Evolutionary conservation across 1,284 basidiomycete species (phyloP), one percentile per base, ranked within the genome.

Genomic region (Pseudozyma sp.): DNA sequence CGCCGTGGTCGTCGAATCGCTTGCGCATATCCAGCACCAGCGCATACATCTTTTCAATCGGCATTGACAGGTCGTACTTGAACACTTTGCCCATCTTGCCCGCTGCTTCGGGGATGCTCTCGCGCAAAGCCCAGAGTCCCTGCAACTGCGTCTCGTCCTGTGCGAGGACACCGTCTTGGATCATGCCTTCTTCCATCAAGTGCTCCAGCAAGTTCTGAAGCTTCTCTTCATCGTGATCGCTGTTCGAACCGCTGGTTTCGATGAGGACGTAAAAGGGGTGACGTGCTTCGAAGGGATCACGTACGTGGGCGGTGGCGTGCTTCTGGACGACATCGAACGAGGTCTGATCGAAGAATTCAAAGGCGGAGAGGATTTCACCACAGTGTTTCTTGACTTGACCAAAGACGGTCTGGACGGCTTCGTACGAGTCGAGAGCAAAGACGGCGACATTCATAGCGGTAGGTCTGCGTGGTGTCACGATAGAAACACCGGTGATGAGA

Each of bases 161-260:
- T 0, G 97, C 94, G 18, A 99, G 88, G 0, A 96, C 94, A 47
- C 97, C 97, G 38, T 95, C 95, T 62, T 90, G 90, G 75, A 97
- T 92, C 51, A 95, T 88, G 40, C 88, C 86, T 48, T 92, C 91
- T 59, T 91, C 90, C 79, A 98, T 87, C 10, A 99, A 88, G 39
- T 88, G 87, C 84, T 97, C 93, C 11, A 99, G 89, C 9, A 99
- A 88, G 50, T 87, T 87, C 50, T 89, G 89, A 36, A 99, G 89
- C 93, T 99, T 99, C 93, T 94, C 93, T 84, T 95, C 93, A 83
- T 99, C 97, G 83, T 99, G 97, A 70, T 96, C 94, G 64, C 92
- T 89, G 76, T 93, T 92, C 40, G 93, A 93, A 34, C 97, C 97
- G 76, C 94, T 96, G 0, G 97, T 99, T 87, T 99, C 97, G 21